Evolutionary conservation across 805 yeast genomes (phyloP).

Genomic region (Blastobotrys americana): DNA sequence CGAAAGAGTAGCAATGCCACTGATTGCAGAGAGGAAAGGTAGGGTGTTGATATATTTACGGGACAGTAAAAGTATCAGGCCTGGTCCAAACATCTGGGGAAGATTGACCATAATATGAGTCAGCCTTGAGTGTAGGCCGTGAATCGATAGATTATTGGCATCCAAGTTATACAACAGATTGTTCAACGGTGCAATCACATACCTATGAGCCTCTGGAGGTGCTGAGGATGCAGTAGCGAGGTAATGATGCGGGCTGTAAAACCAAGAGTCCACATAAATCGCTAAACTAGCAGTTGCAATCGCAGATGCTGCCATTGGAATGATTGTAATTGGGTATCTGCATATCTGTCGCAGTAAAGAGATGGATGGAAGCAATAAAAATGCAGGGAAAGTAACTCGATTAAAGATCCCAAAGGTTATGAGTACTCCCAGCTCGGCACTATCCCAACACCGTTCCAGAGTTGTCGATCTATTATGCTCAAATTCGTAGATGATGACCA

Average conservation of each 20-base stretch:
- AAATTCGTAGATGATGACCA: constrained; percentile 43
- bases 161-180: constrained; percentile 65
- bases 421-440: constrained; percentile 43
- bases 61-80: constrained; percentile 40
- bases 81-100: constrained; percentile 81
- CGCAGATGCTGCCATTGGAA: constrained; percentile 33
- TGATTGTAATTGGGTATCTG: constrained; percentile 30
- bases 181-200: constrained; percentile 66
- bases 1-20: constrained; percentile 61
- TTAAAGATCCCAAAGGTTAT: constrained; percentile 70
- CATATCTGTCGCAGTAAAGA: constrained; percentile 40
- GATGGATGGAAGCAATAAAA: constrained; percentile 56
- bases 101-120: constrained; percentile 69
- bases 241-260: constrained; percentile 22
- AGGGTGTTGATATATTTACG: constrained; percentile 41
- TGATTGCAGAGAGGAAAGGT: constrained; percentile 51
- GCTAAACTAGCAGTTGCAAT: constrained; percentile 32
- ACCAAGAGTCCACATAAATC: constrained; percentile 48
- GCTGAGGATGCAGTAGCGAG: neutral
- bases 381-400: constrained; percentile 75
- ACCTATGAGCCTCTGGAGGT: constrained; percentile 17
- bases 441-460: constrained; percentile 28
- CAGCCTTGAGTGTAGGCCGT: constrained; percentile 76
- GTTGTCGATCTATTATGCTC: constrained; percentile 17
- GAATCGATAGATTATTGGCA: constrained; percentile 52